These are phyloP conservation scores for Delonix regia DNA, from an alignment of 306 rosid genomes.

Conservation along the genomic window DNA sequence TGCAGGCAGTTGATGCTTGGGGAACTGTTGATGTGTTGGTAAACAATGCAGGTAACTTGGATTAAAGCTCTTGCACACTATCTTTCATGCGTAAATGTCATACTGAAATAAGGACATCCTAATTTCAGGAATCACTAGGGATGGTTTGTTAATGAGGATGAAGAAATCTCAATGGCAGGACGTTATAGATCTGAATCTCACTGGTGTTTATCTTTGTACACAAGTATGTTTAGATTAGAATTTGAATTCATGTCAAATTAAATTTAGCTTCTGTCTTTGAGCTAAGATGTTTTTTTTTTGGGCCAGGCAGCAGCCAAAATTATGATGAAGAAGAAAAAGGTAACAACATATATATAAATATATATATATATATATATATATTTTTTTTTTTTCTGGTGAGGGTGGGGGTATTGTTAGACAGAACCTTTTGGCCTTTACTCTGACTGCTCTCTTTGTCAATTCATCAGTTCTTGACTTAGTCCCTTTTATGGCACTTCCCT, in stretches of 20 bases:
- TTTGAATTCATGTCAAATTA: slow-evolving; percentile 20
- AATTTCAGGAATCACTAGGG: slow-evolving; percentile 75
- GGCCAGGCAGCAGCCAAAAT: slow-evolving; percentile 88
- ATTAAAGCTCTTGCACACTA: slow-evolving; percentile 3
- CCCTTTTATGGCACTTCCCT: neutral
- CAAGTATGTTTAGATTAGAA: slow-evolving; percentile 46
- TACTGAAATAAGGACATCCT: neutral
- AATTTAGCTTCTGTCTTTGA: neutral
- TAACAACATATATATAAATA: slow-evolving; percentile 38
- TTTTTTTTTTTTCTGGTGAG: neutral
- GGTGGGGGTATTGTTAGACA: slow-evolving; percentile 1
- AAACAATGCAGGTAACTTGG: slow-evolving; percentile 72
- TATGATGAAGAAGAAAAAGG: slow-evolving; percentile 88
- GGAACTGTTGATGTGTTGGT: slow-evolving; percentile 81
- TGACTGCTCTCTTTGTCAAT: neutral
- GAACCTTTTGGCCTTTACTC: slow-evolving; percentile 1
- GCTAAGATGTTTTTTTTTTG: slow-evolving; percentile 34
- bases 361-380: too few relatives aligned
- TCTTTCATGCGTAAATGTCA: neutral
- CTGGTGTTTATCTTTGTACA: slow-evolving; percentile 82
- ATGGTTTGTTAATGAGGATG: slow-evolving; percentile 83
- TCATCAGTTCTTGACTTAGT: neutral
- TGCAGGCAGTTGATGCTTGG: slow-evolving; percentile 86
- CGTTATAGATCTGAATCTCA: slow-evolving; percentile 84
- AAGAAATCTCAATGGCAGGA: slow-evolving; percentile 83